Percentiles rank a stretch among this genome's conserved stretches.
phyloP scores from a whole-genome alignment of 139 green algal genomes.

The Chlamydomonas urium region DNA sequence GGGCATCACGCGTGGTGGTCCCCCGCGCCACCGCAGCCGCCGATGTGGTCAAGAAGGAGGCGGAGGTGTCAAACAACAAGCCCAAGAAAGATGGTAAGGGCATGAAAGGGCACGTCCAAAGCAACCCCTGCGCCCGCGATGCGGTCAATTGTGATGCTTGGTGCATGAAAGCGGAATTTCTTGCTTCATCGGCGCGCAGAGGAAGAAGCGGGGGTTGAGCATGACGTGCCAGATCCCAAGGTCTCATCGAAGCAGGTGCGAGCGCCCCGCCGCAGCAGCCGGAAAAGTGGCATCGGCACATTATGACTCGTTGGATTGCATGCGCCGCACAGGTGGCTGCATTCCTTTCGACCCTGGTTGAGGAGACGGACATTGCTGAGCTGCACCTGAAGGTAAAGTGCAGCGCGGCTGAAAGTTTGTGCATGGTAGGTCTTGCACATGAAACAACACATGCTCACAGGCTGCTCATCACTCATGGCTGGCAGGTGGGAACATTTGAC shows the following conservation, averaged over 20 bases:
- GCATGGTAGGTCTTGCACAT: not conserved
- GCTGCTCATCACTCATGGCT: not conserved
- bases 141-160: too few species aligned
- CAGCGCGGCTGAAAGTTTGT: not conserved
- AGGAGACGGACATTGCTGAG: constrained; percentile 81
- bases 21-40: too few species aligned
- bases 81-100: too few species aligned
- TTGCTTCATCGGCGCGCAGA: too few species aligned
- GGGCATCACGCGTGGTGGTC: too few species aligned
- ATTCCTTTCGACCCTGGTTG: constrained; percentile 67
- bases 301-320: not conserved
- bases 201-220: not conserved
- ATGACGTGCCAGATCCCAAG: not conserved
- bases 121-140: too few species aligned
- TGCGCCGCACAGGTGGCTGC: constrained; percentile 56
- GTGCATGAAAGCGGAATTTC: too few species aligned
- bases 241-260: constrained; percentile 4
- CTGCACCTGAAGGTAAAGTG: constrained; percentile 82
- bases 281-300: too few species aligned
- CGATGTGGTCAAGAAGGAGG: too few species aligned
- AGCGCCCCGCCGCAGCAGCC: too few species aligned
- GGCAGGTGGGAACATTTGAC: constrained; percentile 67
- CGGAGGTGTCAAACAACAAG: too few species aligned
- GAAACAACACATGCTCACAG: not conserved
- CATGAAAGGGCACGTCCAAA: too few species aligned